Evolutionary conservation across 345 rosid species (phyloP), one percentile per base, ranked within the genome.

Genomic region (Boechera retrofracta): DNA sequence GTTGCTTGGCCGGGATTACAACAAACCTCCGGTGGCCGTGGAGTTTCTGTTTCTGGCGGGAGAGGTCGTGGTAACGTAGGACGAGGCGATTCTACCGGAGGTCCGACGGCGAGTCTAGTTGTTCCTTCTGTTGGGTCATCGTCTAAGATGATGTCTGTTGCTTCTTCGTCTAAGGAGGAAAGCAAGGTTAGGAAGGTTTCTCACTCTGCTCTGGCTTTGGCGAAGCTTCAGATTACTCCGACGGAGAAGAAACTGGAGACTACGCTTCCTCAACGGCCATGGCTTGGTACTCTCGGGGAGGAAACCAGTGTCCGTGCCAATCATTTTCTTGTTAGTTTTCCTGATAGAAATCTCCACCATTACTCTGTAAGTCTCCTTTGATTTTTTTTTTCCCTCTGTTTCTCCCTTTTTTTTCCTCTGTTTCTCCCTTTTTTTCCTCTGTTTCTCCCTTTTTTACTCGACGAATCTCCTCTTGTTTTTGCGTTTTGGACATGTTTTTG

Each of bases 251-350:
- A 21, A 26, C 66, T 10, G 32, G 66, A 38, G 18, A 16, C 11
- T 32, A 67, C 79, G 69, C 62, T 63, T 42, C 75, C 82, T 16
- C 84, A 87, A 3, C 64, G 98, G 71, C 97, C 98, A 0, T 90
- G 88, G 0, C 57, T 12, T 38, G 96, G 96, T 0, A 74, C 11
- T 0, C 5, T 21, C 2, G 0, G 98, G 97, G 6, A 71, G 45
- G 81, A 78, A 67, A 74, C 84, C 10, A 4, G 33, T 1, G 80
- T 93, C 0, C 69, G 81, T 13, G 97, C 97, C 0, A 91, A 94
- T 38, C 97, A 94, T 28, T 94, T 94, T 33, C 60, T 82, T 0
- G 94, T 91, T 0, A 4, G 72, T 88, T 2, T 79, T 21, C 21
- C 89, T 0, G 83, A 85, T 2, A 62, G 16, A 11, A 94, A 89